These are phyloP conservation scores for Cymodocea nodosa DNA, from an alignment of 116 monocot species.

Conservation along the genomic window DNA sequence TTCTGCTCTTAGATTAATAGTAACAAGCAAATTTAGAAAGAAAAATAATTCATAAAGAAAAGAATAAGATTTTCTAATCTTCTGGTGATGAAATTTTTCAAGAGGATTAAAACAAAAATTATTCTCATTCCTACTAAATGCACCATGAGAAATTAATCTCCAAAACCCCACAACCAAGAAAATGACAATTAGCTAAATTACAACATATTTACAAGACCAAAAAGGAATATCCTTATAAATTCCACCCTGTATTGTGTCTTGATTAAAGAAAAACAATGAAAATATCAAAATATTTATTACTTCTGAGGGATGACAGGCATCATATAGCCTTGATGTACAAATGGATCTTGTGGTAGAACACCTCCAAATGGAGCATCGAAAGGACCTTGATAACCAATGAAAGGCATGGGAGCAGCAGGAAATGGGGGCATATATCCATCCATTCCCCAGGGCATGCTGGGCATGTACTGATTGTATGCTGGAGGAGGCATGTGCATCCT, in stretches of 20 bases:
- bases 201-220: background rate
- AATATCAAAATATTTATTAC: constrained; percentile 8
- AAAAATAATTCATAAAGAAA: background rate
- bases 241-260: background rate
- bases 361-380: constrained; percentile 70
- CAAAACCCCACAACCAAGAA: background rate
- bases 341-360: constrained; percentile 67
- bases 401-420: constrained; percentile 47
- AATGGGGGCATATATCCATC: constrained; percentile 61
- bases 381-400: constrained; percentile 69
- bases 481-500: constrained; percentile 59
- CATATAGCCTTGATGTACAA: constrained; percentile 64
- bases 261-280: background rate
- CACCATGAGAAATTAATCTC: too few species aligned
- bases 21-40: background rate
- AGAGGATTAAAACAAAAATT: too few species aligned
- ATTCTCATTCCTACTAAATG: too few species aligned
- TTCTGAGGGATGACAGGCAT: constrained; percentile 61
- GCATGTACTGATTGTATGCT: constrained; percentile 47
- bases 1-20: background rate
- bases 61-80: too few species aligned
- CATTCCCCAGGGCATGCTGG: constrained; percentile 61
- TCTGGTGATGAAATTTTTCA: too few species aligned
- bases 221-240: background rate
- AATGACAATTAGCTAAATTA: background rate